Conservation (phyloP, 1,284 basidiomycete species). For the Puccinia novopanici region DNA sequence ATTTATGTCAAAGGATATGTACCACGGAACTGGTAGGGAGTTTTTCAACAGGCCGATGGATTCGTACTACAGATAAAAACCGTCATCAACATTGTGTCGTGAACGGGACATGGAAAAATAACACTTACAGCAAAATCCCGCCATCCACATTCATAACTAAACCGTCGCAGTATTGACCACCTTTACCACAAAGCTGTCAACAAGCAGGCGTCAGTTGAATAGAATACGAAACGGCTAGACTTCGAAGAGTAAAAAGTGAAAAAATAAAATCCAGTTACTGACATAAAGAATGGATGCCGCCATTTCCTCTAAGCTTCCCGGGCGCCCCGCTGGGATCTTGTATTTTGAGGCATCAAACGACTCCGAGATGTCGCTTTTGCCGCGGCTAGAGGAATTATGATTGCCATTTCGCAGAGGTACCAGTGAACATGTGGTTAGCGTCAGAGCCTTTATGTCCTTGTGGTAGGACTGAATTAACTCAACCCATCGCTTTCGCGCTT, state of each 20-base stretch:
- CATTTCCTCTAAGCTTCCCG: conserved; percentile 56
- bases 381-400: conserved; percentile 3
- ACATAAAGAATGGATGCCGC: conserved; percentile 51
- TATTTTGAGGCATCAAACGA: conserved; percentile 42
- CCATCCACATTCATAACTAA: conserved; percentile 49
- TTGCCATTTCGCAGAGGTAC: background rate
- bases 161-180: conserved; percentile 49
- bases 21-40: background rate
- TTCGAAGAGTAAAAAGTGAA: background rate
- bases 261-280: conserved; percentile 18
- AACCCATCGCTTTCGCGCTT: conserved; percentile 45
- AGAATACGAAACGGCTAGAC: background rate
- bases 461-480: conserved; percentile 11
- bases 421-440: background rate
- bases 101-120: background rate
- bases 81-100: background rate
- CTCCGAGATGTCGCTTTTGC: conserved; percentile 48
- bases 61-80: conserved; percentile 8
- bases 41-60: conserved; percentile 26
- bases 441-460: background rate
- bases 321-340: conserved; percentile 54
- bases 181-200: conserved; percentile 47
- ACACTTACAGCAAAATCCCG: conserved; percentile 44
- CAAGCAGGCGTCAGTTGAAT: background rate
- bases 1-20: too few species aligned